Evolutionary conservation across 495 filamentous ascomycete genomes (phyloP).

Genomic region (Choiromyces venosus): DNA sequence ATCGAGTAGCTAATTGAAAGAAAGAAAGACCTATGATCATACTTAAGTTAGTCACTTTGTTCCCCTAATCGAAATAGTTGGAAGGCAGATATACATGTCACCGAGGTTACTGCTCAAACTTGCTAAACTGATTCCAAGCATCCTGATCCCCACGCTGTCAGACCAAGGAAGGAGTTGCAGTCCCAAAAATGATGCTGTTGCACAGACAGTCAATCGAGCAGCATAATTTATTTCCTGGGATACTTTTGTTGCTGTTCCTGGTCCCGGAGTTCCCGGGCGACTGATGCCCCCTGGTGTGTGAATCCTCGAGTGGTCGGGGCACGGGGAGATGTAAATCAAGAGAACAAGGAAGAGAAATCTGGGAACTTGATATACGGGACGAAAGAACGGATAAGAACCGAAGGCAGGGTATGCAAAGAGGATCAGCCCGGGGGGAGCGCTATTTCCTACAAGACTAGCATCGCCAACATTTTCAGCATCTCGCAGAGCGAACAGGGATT

Average conservation of each 20-base stretch:
- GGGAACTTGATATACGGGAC: slow-evolving; percentile 35
- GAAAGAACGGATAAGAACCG: slow-evolving; percentile 32
- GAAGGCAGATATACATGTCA: slow-evolving; percentile 21
- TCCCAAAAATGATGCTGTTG: slow-evolving; percentile 30
- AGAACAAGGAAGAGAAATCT: slow-evolving; percentile 14
- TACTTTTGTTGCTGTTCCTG: background rate
- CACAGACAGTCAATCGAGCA: slow-evolving; percentile 29
- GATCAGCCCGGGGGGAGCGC: slow-evolving; percentile 36
- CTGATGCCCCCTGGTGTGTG: slow-evolving; percentile 5
- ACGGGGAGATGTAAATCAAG: background rate
- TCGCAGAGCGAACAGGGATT: background rate
- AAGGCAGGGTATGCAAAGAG: slow-evolving; percentile 37
- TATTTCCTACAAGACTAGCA: slow-evolving; percentile 31
- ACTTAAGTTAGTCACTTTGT: background rate
- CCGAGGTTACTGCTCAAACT: slow-evolving; percentile 33
- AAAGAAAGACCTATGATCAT: slow-evolving; percentile 29
- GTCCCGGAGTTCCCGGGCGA: background rate
- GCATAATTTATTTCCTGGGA: slow-evolving; percentile 33
- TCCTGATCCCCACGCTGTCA: slow-evolving; percentile 20
- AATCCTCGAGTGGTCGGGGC: slow-evolving; percentile 2
- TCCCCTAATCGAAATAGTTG: background rate
- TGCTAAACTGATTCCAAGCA: slow-evolving; percentile 30
- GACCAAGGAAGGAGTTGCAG: slow-evolving; percentile 29
- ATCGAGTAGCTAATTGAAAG: slow-evolving; percentile 33
- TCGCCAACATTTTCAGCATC: background rate